phyloP scores from a whole-genome alignment of 2,329 filamentous ascomycete genomes.

The Ophiostoma tasmaniense region DNA sequence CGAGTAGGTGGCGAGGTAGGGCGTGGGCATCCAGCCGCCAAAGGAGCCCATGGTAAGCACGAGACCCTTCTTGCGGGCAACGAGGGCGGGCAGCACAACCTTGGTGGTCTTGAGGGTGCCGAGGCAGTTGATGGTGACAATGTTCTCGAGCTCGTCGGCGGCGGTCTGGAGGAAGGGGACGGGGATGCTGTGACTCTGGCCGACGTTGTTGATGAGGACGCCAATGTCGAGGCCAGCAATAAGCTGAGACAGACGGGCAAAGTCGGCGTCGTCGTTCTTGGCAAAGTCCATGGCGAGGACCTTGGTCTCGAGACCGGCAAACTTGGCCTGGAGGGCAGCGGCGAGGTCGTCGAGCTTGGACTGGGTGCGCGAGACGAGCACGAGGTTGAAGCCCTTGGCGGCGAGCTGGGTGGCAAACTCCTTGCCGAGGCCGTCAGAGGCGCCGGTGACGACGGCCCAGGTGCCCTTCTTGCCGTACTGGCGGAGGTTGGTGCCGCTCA shows the following conservation, averaged over 20 bases:
- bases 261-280: conserved; percentile 69
- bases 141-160: conserved; percentile 72
- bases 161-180: conserved; percentile 77
- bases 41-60: conserved; percentile 98
- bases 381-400: conserved; percentile 82
- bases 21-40: conserved; percentile 83
- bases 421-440: conserved; percentile 93
- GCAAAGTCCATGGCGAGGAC: conserved; percentile 87
- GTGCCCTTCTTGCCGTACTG: conserved; percentile 86
- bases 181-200: conserved; percentile 86
- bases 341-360: conserved; percentile 78
- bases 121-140: conserved; percentile 93
- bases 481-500: conserved; percentile 60
- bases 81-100: conserved; percentile 75
- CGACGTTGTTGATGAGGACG: conserved; percentile 94
- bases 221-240: conserved; percentile 69
- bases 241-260: conserved; percentile 59
- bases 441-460: conserved; percentile 91
- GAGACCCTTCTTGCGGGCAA: conserved; percentile 72
- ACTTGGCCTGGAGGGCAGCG: conserved; percentile 63
- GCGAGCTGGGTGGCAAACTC: conserved; percentile 90
- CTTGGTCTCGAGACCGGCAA: conserved; percentile 62
- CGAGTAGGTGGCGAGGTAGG: conserved; percentile 89
- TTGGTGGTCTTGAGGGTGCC: conserved; percentile 85
- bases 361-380: conserved; percentile 91